phyloP scores from a whole-genome alignment of 306 rosid genomes.

The Lathyrus aphaca region DNA sequence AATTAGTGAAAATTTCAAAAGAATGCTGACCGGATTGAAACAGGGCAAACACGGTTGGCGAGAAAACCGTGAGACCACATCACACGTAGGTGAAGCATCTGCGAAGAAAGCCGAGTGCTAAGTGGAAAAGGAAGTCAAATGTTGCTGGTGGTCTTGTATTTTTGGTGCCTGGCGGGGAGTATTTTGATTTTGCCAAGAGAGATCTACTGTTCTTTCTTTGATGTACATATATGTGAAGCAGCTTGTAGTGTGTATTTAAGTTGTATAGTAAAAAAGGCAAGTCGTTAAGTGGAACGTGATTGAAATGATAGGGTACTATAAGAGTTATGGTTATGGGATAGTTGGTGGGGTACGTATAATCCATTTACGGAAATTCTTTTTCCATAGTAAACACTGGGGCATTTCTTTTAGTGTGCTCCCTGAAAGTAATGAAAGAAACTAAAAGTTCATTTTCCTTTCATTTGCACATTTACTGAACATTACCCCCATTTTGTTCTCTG shows the following conservation, averaged over 20 bases:
- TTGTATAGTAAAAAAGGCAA: slow-evolving; percentile 59
- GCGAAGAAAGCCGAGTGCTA: slow-evolving; percentile 40
- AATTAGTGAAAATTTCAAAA: slow-evolving; percentile 39
- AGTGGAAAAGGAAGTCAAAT: slow-evolving; percentile 33
- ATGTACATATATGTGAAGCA: slow-evolving; percentile 66
- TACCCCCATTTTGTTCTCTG: background rate
- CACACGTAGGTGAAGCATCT: slow-evolving; percentile 39
- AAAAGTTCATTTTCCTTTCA: slow-evolving; percentile 33
- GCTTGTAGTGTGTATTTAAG: slow-evolving; percentile 60
- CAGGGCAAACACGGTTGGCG: slow-evolving; percentile 44
- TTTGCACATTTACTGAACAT: slow-evolving; percentile 18
- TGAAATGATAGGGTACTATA: slow-evolving; percentile 42
- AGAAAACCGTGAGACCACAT: slow-evolving; percentile 32
- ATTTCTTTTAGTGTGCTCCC: slow-evolving; percentile 44
- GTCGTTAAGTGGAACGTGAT: slow-evolving; percentile 50
- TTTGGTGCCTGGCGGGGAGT: slow-evolving; percentile 47
- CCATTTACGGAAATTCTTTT: slow-evolving; percentile 49
- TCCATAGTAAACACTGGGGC: slow-evolving; percentile 55
- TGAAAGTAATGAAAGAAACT: slow-evolving; percentile 31
- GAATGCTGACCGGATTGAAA: slow-evolving; percentile 59
- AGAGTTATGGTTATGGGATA: slow-evolving; percentile 40
- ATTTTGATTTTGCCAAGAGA: slow-evolving; percentile 43
- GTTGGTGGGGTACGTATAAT: slow-evolving; percentile 46
- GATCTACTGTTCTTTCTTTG: slow-evolving; percentile 40
- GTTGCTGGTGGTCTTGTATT: slow-evolving; percentile 44